These are phyloP conservation scores for Myriosclerotinia scirpicola DNA, from an alignment of 2,329 filamentous ascomycete genomes.

Conservation along the genomic window DNA sequence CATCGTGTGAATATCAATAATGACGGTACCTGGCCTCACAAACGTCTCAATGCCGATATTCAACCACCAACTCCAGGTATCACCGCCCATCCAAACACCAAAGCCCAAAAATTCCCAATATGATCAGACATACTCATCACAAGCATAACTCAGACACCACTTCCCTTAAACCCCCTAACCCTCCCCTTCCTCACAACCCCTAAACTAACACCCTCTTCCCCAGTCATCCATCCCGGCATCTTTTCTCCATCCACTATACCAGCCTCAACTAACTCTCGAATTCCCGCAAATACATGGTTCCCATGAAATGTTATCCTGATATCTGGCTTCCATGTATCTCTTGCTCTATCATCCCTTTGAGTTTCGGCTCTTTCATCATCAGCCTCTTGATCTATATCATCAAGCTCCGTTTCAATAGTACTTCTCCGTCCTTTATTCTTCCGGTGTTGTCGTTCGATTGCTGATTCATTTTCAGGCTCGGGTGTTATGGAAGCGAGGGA, in stretches of 20 bases:
- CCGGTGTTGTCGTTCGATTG: constrained; percentile 28
- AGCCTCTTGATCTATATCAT: constrained; percentile 35
- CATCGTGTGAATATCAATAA: background rate
- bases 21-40: background rate
- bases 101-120: background rate
- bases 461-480: constrained; percentile 33
- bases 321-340: constrained; percentile 53
- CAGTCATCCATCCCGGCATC: constrained; percentile 91
- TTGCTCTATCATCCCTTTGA: constrained; percentile 20
- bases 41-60: background rate
- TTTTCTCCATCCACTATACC: constrained; percentile 72
- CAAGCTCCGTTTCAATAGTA: constrained; percentile 32
- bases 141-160: constrained; percentile 41
- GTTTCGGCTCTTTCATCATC: constrained; percentile 34
- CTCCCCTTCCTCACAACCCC: constrained; percentile 68
- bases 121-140: background rate
- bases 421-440: constrained; percentile 37
- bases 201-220: constrained; percentile 76
- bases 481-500: constrained; percentile 25
- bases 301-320: constrained; percentile 71
- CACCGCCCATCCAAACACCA: constrained; percentile 5
- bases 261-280: constrained; percentile 73
- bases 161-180: constrained; percentile 59
- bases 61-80: constrained; percentile 8
- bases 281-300: constrained; percentile 75